A percentile compares a stretch with the other conserved stretches of the same genome.
These are phyloP conservation scores for Termitomyces sp. DNA, from an alignment of 768 basidiomycete genomes.

Conservation along the genomic window DNA sequence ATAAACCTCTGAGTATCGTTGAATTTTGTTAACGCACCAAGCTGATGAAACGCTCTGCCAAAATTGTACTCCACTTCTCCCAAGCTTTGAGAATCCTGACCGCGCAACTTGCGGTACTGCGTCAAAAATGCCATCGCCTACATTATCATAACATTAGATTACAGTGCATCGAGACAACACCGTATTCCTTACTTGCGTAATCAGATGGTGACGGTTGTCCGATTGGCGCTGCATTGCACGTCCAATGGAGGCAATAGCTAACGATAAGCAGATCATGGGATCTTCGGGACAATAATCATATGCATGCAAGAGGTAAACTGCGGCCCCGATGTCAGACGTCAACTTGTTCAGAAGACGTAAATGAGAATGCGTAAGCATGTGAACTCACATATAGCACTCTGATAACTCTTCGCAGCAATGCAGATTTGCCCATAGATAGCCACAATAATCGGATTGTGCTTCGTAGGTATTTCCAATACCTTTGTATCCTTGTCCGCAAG, in stretches of 20 bases:
- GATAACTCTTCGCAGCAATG: constrained; percentile 80
- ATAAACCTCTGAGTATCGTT: neutral
- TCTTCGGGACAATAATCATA: constrained; percentile 82
- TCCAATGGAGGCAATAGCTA: constrained; percentile 83
- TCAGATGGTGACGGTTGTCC: constrained; percentile 88
- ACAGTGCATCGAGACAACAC: neutral
- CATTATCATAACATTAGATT: neutral
- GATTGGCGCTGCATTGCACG: constrained; percentile 91
- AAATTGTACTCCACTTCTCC: constrained; percentile 93
- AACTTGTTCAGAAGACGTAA: neutral
- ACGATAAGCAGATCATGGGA: constrained; percentile 76
- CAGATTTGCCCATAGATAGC: constrained; percentile 80
- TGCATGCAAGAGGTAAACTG: constrained; percentile 72
- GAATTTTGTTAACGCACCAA: constrained; percentile 46
- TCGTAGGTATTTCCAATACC: constrained; percentile 47
- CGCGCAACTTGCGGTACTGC: constrained; percentile 67
- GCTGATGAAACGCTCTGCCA: constrained; percentile 85
- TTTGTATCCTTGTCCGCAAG: constrained; percentile 10
- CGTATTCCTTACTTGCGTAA: constrained; percentile 47
- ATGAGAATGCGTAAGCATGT: neutral
- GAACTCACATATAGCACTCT: constrained; percentile 81
- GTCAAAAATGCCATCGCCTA: constrained; percentile 83
- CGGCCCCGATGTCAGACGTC: neutral
- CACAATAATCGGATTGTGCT: constrained; percentile 64
- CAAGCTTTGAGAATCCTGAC: constrained; percentile 31